A percentile compares a stretch with the other conserved stretches of the same genome.
Conservation (phyloP, 768 basidiomycete species). For the Suillus sp. region DNA sequence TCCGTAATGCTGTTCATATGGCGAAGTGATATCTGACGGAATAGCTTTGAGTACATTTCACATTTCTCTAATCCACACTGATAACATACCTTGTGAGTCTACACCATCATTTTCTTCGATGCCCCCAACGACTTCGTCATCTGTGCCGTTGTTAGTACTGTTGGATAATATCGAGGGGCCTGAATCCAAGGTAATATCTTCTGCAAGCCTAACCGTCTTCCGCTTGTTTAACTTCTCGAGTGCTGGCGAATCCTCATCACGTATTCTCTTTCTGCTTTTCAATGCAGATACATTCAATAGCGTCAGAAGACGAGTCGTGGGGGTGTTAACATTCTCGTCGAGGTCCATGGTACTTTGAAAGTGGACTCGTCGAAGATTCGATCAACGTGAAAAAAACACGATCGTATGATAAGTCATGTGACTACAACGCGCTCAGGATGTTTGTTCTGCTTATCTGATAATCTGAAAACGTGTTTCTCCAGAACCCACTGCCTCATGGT, state of each 20-base stretch:
- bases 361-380: background rate
- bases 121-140: slow-evolving; percentile 35
- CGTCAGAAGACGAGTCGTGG: slow-evolving; percentile 81
- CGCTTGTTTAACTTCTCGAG: slow-evolving; percentile 74
- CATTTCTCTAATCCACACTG: too few relatives aligned
- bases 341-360: background rate
- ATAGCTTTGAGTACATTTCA: slow-evolving; percentile 6
- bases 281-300: slow-evolving; percentile 88
- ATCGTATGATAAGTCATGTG: background rate
- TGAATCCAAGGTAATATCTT: slow-evolving; percentile 18
- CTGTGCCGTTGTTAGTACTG: slow-evolving; percentile 16
- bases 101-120: slow-evolving; percentile 33
- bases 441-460: background rate
- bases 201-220: slow-evolving; percentile 42
- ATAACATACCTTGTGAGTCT: slow-evolving; percentile 22
- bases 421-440: background rate
- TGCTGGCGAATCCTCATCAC: slow-evolving; percentile 37
- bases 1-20: slow-evolving; percentile 80
- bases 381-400: background rate
- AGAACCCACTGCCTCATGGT: background rate
- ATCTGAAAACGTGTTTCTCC: background rate
- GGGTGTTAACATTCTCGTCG: slow-evolving; percentile 44
- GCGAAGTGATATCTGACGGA: slow-evolving; percentile 33
- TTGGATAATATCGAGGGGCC: slow-evolving; percentile 12
- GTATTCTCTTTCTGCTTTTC: slow-evolving; percentile 62